These are phyloP conservation scores for Crithidia acanthocephali DNA, from an alignment of 208 protist genomes.

Conservation along the genomic window DNA sequence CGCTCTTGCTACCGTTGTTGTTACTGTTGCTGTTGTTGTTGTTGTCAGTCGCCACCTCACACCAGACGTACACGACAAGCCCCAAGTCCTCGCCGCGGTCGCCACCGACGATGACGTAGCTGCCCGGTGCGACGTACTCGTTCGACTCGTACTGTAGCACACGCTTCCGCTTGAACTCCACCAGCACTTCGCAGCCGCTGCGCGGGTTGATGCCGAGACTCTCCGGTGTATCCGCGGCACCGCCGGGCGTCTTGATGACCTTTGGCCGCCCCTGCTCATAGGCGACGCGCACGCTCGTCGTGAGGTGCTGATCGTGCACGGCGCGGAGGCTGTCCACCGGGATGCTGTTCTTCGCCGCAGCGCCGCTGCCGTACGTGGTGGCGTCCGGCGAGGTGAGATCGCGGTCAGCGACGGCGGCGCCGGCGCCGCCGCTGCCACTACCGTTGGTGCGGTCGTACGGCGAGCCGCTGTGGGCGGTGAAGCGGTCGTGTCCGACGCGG, in stretches of 20 bases:
- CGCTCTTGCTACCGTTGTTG: constrained; percentile 6
- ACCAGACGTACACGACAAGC: constrained; percentile 86
- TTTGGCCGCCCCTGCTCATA: constrained; percentile 72
- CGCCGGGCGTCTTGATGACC: constrained; percentile 47
- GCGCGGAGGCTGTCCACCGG: constrained; percentile 94
- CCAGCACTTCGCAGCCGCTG: constrained; percentile 83
- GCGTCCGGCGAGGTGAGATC: constrained; percentile 10
- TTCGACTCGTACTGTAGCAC: constrained; percentile 85
- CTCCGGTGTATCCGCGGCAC: constrained; percentile 45
- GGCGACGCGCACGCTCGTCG: constrained; percentile 47
- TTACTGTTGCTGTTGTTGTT: not conserved
- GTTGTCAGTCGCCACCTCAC: constrained; percentile 42
- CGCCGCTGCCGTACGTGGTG: constrained; percentile 28
- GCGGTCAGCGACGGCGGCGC: not conserved
- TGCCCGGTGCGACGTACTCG: constrained; percentile 73
- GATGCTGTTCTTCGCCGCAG: constrained; percentile 71
- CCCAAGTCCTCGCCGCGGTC: constrained; percentile 91
- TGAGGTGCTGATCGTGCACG: constrained; percentile 93
- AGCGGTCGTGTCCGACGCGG: not conserved
- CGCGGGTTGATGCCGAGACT: constrained; percentile 56
- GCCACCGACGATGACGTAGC: constrained; percentile 85
- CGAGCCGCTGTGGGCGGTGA: not conserved
- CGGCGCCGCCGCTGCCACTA: not conserved
- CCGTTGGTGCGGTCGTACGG: constrained; percentile 8
- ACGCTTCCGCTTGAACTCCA: constrained; percentile 91